These are phyloP conservation scores for Cronartium ribicola DNA, from an alignment of 1,284 basidiomycete genomes.

Conservation along the genomic window DNA sequence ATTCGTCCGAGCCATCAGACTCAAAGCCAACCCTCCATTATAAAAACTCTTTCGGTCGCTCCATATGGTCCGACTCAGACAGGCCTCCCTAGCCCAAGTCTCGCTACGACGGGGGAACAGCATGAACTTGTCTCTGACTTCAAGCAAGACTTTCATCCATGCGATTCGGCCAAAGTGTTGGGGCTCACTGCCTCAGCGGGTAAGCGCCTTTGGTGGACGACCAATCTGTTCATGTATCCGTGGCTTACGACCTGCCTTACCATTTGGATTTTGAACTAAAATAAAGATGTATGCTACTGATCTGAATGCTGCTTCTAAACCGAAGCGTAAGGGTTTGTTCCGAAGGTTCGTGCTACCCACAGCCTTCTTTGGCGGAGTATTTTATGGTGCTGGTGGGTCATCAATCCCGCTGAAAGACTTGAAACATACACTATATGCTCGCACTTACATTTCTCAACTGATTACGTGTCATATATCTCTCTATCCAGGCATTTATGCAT, in stretches of 20 bases:
- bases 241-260: neutral
- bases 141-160: neutral
- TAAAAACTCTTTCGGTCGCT: too few species aligned
- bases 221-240: neutral
- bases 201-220: neutral
- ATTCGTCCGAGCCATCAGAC: too few species aligned
- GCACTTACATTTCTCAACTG: neutral
- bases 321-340: constrained; percentile 41
- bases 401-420: neutral
- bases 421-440: neutral
- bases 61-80: too few species aligned
- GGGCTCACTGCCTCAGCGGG: neutral
- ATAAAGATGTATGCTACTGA: constrained; percentile 1
- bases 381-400: constrained; percentile 68
- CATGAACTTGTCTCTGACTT: too few species aligned
- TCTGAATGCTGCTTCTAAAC: neutral
- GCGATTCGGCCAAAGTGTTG: neutral
- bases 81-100: too few species aligned
- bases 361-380: constrained; percentile 54
- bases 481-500: constrained; percentile 56
- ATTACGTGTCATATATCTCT: neutral
- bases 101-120: too few species aligned
- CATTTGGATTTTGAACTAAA: neutral
- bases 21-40: too few species aligned
- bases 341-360: constrained; percentile 54